Percentiles rank a stretch among this genome's conserved stretches.
Evolutionary conservation across 768 basidiomycete genomes (phyloP).

Genomic region (Trametes cinnabarina): DNA sequence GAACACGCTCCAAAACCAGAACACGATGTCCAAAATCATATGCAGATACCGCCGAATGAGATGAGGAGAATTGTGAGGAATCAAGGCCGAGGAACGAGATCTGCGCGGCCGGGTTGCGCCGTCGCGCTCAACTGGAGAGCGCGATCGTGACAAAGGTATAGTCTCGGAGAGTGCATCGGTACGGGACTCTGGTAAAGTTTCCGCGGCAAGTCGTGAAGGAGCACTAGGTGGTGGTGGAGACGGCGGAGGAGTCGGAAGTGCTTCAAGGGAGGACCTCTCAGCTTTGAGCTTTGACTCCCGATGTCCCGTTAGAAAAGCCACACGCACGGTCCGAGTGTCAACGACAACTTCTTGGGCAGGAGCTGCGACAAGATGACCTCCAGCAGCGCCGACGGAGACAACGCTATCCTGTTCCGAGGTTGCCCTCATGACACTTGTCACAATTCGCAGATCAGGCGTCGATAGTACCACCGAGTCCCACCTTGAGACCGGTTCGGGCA

Average conservation of each 20-base stretch:
- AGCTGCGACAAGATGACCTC: constrained; percentile 15
- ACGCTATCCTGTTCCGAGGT: background rate
- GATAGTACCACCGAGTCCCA: constrained; percentile 1
- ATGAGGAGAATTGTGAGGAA: constrained; percentile 8
- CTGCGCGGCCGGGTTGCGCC: background rate
- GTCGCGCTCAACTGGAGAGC: background rate
- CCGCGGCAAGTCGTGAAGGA: background rate
- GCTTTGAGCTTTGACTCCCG: constrained; percentile 1
- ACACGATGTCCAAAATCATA: constrained; percentile 12
- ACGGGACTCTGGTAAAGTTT: background rate
- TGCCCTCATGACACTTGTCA: background rate
- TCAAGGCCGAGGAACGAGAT: constrained; percentile 1
- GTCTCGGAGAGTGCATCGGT: background rate
- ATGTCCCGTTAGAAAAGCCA: constrained; percentile 17
- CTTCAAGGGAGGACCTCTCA: constrained; percentile 1
- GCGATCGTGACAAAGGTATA: background rate
- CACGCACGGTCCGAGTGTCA: background rate
- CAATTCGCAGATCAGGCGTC: background rate
- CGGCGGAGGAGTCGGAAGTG: constrained; percentile 25
- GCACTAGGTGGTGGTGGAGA: constrained; percentile 18
- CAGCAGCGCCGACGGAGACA: background rate
- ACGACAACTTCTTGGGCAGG: constrained; percentile 10
- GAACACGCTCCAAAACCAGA: constrained; percentile 18
- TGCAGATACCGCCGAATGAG: constrained; percentile 14
- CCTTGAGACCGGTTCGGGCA: background rate